Evolutionary conservation across 768 basidiomycete genomes (phyloP).

Genomic region (Pisolithus microcarpus): DNA sequence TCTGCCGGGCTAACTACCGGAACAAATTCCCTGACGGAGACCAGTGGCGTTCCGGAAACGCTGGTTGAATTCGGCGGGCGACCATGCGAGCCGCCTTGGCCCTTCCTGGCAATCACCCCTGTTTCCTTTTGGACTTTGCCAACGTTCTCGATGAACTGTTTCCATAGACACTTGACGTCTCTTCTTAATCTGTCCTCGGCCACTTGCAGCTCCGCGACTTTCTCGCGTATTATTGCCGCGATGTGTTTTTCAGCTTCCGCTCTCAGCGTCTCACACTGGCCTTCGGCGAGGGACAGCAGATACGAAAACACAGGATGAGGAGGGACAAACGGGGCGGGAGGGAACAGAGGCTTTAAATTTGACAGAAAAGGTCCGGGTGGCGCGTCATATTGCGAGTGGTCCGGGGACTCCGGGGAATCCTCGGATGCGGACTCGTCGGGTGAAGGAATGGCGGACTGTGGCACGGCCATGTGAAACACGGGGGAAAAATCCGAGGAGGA

Average conservation of each 20-base stretch:
- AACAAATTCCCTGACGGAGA: constrained; percentile 48
- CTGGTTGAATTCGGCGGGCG: constrained; percentile 14
- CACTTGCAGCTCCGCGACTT: constrained; percentile 49
- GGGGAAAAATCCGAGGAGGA: constrained; percentile 40
- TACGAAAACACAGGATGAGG: constrained; percentile 66
- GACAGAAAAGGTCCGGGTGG: constrained; percentile 38
- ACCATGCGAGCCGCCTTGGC: constrained; percentile 17
- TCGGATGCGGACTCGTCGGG: constrained; percentile 20
- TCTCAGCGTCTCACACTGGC: constrained; percentile 49
- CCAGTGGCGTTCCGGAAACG: constrained; percentile 28
- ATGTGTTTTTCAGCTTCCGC: constrained; percentile 53
- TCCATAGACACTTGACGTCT: constrained; percentile 62
- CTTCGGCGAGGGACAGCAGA: constrained; percentile 50
- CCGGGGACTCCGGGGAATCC: constrained; percentile 18
- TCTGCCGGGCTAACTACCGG: constrained; percentile 36
- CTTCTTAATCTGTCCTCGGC: constrained; percentile 47
- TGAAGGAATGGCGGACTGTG: constrained; percentile 18
- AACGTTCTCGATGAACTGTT: constrained; percentile 44
- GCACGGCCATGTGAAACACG: constrained; percentile 41
- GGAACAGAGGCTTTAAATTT: constrained; percentile 53
- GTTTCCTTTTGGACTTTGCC: constrained; percentile 37
- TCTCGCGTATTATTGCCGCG: constrained; percentile 42
- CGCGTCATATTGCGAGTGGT: constrained; percentile 17
- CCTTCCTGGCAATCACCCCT: constrained; percentile 12
- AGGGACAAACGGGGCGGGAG: constrained; percentile 71